Conservation (phyloP, 768 basidiomycete genomes). For the Pleurotus sapidus region DNA sequence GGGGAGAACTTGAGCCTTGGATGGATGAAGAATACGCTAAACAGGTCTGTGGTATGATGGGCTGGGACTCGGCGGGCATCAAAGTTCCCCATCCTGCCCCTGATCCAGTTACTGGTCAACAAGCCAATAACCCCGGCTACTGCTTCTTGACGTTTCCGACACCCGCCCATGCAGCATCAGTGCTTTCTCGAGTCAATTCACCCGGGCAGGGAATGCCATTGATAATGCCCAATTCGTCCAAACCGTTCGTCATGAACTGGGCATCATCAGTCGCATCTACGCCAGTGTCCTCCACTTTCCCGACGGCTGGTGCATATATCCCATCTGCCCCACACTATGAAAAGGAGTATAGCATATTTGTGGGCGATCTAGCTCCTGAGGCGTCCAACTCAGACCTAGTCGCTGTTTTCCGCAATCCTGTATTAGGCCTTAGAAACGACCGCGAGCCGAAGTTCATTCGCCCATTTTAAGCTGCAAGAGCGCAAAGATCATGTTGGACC, state of each 20-base stretch:
- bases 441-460: slow-evolving; percentile 86
- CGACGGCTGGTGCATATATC: slow-evolving; percentile 20
- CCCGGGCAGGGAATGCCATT: slow-evolving; percentile 36
- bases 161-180: slow-evolving; percentile 62
- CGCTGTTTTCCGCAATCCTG: slow-evolving; percentile 87
- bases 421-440: slow-evolving; percentile 80
- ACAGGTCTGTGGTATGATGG: slow-evolving; percentile 83
- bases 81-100: slow-evolving; percentile 66
- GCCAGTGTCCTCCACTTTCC: slow-evolving; percentile 27
- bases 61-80: slow-evolving; percentile 78
- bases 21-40: slow-evolving; percentile 96
- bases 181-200: slow-evolving; percentile 64
- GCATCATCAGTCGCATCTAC: slow-evolving; percentile 41
- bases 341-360: slow-evolving; percentile 93
- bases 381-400: slow-evolving; percentile 96
- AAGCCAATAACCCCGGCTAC: slow-evolving; percentile 83
- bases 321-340: slow-evolving; percentile 55
- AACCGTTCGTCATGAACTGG: slow-evolving; percentile 83
- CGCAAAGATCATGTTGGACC: slow-evolving; percentile 94
- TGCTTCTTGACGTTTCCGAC: slow-evolving; percentile 86
- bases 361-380: slow-evolving; percentile 90
- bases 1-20: slow-evolving; percentile 91
- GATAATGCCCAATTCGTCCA: slow-evolving; percentile 85
- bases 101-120: slow-evolving; percentile 56
- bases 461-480: slow-evolving; percentile 92